These are phyloP conservation scores for Thraustochytrium aureum DNA, from an alignment of 352 stramenopile species.

Conservation along the genomic window DNA sequence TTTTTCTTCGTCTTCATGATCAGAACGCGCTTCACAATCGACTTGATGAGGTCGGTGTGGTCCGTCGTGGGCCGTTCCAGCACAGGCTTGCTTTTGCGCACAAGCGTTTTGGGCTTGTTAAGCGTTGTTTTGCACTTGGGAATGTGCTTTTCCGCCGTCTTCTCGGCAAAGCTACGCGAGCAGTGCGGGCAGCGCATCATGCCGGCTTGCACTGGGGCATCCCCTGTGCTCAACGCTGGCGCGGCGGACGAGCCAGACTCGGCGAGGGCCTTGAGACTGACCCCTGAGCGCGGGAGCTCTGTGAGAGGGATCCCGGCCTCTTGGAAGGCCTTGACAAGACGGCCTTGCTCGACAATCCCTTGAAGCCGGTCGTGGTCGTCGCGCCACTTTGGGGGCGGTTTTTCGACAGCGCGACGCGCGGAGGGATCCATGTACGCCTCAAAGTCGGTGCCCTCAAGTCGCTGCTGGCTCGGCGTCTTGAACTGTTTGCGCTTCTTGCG, in stretches of 20 bases:
- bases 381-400: conserved; percentile 11
- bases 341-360: conserved; percentile 52
- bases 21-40: conserved; percentile 8
- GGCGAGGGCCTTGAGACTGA: conserved; percentile 4
- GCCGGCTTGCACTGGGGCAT: conserved; percentile 15
- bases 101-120: conserved; percentile 50
- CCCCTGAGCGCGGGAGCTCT: conserved; percentile 41
- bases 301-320: conserved; percentile 48
- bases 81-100: conserved; percentile 51
- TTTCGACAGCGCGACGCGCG: conserved; percentile 15
- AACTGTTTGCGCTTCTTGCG: conserved; percentile 52
- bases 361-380: conserved; percentile 44
- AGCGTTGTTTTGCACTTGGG: conserved; percentile 51
- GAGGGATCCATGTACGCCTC: conserved; percentile 44
- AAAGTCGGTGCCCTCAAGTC: conserved; percentile 51
- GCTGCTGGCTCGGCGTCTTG: conserved; percentile 28
- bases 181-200: conserved; percentile 52
- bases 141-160: conserved; percentile 51
- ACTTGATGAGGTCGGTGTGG: conserved; percentile 40
- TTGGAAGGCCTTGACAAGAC: conserved; percentile 49
- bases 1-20: conserved; percentile 50
- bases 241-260: neutral
- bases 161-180: neutral
- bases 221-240: neutral
- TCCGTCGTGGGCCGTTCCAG: conserved; percentile 34